These are phyloP conservation scores for Trametes maxima DNA, from an alignment of 768 basidiomycete genomes.

Conservation along the genomic window DNA sequence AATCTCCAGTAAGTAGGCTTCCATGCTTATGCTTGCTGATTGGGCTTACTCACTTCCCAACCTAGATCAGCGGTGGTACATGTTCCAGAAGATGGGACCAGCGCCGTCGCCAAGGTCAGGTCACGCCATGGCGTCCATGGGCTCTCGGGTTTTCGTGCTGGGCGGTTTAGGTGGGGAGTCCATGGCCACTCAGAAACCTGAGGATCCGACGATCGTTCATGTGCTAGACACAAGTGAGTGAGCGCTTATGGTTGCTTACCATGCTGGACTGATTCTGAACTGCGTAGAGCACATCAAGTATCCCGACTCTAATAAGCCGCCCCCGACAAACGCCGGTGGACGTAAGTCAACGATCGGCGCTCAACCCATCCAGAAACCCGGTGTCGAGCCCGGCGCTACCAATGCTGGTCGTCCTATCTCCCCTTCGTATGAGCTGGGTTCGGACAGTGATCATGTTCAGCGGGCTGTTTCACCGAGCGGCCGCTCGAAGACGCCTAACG, in stretches of 20 bases:
- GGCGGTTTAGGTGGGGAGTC: conserved; percentile 97
- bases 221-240: conserved; percentile 92
- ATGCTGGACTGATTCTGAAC: background rate
- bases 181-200: conserved; percentile 66
- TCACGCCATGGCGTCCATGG: conserved; percentile 97
- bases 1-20: conserved; percentile 77
- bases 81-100: conserved; percentile 99
- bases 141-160: conserved; percentile 86
- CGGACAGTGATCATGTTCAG: conserved; percentile 59
- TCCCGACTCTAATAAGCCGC: conserved; percentile 61
- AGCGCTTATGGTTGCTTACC: background rate
- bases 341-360: conserved; percentile 14
- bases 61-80: conserved; percentile 96
- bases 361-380: conserved; percentile 11
- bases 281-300: conserved; percentile 88
- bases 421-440: conserved; percentile 44
- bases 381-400: conserved; percentile 24
- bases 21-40: background rate
- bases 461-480: conserved; percentile 68
- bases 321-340: conserved; percentile 31
- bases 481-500: conserved; percentile 42
- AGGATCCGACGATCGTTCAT: conserved; percentile 84
- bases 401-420: conserved; percentile 64
- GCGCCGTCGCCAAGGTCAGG: conserved; percentile 90
- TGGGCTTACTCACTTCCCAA: background rate